Evolutionary conservation across 805 yeast genomes (phyloP), one percentile per base, ranked within the genome.

Genomic region (Suhomyces emberorum): DNA sequence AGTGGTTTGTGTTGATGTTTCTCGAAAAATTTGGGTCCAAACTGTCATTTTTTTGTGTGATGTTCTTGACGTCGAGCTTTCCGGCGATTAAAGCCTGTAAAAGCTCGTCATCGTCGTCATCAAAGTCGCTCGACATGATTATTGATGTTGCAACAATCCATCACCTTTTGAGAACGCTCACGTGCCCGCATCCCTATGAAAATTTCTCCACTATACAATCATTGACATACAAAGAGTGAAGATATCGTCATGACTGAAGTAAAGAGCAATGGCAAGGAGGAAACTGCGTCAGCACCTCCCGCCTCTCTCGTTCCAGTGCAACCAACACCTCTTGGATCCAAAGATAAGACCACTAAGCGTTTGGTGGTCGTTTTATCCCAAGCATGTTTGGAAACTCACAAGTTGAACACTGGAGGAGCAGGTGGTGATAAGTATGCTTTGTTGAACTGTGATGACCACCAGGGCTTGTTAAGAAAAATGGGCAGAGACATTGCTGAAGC

Each of bases 401-500:
- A 87, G 61, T 80, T 91, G 59, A 81, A 87, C 31, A 74, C 87
- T 2, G 78, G 81, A 15, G 77, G 81, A 7, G 79, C 83, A 34
- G 95, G 91, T 34, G 73, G 72, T 23, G 98, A 93, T 57, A 88
- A 93, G 61, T 93, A 83, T 56, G 97, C 95, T 0, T 67, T 93
- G 42, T 72, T 93, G 54, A 93, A 93, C 69, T 93, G 98, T 71
- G 98, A 93, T 61, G 98, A 93, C 59, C 98, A 93, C 61, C 98
- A 93, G 67, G 97, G 97, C 11, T 70, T 91, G 35, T 70, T 93
- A 52, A 83, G 91, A 61, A 91, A 88, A 59, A 88, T 91, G 95
- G 95, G 95, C 35, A 79, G 98, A 57, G 98, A 93, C 57, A 91
- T 93, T 46, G 87, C 95, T 32, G 98, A 93, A 57, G 98, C 97